Base-by-base conservation (phyloP, 2,329 filamentous ascomycete genomes). In the Stachybotrys chartarum region DNA sequence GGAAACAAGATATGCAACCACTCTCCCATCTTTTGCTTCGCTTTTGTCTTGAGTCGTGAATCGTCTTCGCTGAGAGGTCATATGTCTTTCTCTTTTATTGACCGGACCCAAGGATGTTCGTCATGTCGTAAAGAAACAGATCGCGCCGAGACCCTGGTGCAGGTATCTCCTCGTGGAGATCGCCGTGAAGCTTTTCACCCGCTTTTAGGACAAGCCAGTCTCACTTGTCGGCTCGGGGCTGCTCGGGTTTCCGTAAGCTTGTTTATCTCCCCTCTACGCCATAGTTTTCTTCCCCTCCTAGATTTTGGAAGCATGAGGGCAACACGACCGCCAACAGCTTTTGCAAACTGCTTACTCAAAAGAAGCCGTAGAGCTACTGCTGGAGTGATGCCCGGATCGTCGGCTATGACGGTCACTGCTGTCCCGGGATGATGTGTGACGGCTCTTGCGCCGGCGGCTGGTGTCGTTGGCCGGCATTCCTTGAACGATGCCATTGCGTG, bases 401-500 rank as follows among this genome's bases (percentile, higher is more conserved):
- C 78, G 74, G 67, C 75, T 72, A 63, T 73, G 69, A 56, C 70
- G 68, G 58, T 74, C 74, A 60, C 75, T 72, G 64, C 77, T 75
- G 56, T 75, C 68, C 58, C 73, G 74, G 7, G 77, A 42, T 8
- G 32, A 76, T n/a, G 74, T 70, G 61, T 79, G 79, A 59, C 79
- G 76, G 69, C 77, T 78, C 71, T 79, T 79, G 61, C 75, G 70
- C 57, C 77, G 74, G 62, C 75, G 80, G 66, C 72, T 72, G 58
- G 66, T 72, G 55, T 81, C 73, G 61, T 78, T 76, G 55, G 77
- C 81, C 14, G 84, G 84, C 44, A 87, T 76, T 52, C 84, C 84
- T 71, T 87, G 84, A 59, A 87, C 83, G 59, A 86, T 85, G 48
- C 84, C 84, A 66, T 86, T 87, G 60, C 83, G 81, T 59, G 83